Percentiles rank a stretch among this genome's conserved stretches.
Conservation (phyloP, 2,329 filamentous ascomycete genomes). For the Mycogone perniciosa region DNA sequence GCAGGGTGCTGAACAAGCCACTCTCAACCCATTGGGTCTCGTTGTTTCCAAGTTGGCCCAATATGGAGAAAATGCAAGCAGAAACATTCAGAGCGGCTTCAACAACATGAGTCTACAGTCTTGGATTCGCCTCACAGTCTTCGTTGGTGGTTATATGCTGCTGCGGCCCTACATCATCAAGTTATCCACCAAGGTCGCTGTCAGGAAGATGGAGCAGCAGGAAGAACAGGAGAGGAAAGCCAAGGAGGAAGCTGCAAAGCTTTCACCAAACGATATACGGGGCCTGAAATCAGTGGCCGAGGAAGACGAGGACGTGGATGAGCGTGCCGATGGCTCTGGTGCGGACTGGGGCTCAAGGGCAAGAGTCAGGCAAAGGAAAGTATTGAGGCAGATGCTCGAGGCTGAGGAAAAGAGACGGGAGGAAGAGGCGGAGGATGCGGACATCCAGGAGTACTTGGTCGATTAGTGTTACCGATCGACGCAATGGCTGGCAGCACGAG, state of each 20-base stretch:
- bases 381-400: slow-evolving; percentile 59
- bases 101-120: slow-evolving; percentile 44
- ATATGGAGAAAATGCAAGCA: slow-evolving; percentile 34
- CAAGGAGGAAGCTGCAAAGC: slow-evolving; percentile 41
- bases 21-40: slow-evolving; percentile 30
- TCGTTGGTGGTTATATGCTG: slow-evolving; percentile 68
- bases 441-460: slow-evolving; percentile 65
- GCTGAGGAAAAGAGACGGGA: slow-evolving; percentile 53
- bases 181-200: slow-evolving; percentile 55
- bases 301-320: slow-evolving; percentile 45
- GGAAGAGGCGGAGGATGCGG: slow-evolving; percentile 65
- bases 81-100: slow-evolving; percentile 46
- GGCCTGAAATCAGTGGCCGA: slow-evolving; percentile 49
- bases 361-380: slow-evolving; percentile 59
- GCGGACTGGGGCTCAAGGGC: slow-evolving; percentile 66
- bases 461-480: slow-evolving; percentile 24
- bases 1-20: slow-evolving; percentile 21
- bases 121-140: slow-evolving; percentile 63
- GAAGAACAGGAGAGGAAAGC: slow-evolving; percentile 47
- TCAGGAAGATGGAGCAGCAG: slow-evolving; percentile 57
- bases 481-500: neutral
- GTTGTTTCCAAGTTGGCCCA: slow-evolving; percentile 27
- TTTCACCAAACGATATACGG: slow-evolving; percentile 60
- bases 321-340: slow-evolving; percentile 38
- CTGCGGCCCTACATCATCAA: slow-evolving; percentile 69